Percentiles rank a stretch among this genome's conserved stretches.
Conservation (phyloP, 2,329 filamentous ascomycete species). For the Cladosporium halotolerans region DNA sequence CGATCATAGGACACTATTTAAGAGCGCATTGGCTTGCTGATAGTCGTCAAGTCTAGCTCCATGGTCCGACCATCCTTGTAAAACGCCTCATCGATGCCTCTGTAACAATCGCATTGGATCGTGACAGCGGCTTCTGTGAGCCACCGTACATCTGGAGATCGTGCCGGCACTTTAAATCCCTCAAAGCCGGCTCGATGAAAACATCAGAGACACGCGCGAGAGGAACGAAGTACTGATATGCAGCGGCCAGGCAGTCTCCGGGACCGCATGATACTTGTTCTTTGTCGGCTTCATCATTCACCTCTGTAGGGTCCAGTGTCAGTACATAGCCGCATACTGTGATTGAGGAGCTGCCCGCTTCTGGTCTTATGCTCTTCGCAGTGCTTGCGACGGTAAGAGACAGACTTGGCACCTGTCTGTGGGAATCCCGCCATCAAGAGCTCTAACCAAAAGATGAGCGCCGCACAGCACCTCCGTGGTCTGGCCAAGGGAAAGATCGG, state of each 20-base stretch:
- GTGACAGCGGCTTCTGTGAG: conserved; percentile 6
- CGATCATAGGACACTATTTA: too few relatives aligned
- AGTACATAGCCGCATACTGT: conserved; percentile 6
- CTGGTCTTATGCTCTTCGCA: background rate
- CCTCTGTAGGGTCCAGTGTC: background rate
- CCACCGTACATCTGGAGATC: background rate
- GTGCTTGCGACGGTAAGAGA: conserved; percentile 1
- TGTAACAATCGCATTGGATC: background rate
- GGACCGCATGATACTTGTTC: conserved; percentile 1
- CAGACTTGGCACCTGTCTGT: background rate
- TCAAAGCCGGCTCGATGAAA: background rate
- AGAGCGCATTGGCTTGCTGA: too few relatives aligned
- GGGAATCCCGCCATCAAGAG: background rate
- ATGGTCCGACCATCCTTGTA: background rate
- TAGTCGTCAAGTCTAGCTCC: conserved; percentile 5
- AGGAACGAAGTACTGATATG: background rate
- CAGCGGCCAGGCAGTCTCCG: background rate
- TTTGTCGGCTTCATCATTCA: conserved; percentile 3
- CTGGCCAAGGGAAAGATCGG: background rate
- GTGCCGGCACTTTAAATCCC: background rate
- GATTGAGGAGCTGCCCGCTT: background rate
- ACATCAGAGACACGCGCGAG: conserved; percentile 3
- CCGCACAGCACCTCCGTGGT: conserved; percentile 1
- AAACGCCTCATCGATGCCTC: background rate
- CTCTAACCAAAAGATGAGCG: conserved; percentile 1